These are phyloP conservation scores for Asterella californica DNA, from an alignment of 225 moss, liverwort and hornwort genomes.

Conservation along the genomic window DNA sequence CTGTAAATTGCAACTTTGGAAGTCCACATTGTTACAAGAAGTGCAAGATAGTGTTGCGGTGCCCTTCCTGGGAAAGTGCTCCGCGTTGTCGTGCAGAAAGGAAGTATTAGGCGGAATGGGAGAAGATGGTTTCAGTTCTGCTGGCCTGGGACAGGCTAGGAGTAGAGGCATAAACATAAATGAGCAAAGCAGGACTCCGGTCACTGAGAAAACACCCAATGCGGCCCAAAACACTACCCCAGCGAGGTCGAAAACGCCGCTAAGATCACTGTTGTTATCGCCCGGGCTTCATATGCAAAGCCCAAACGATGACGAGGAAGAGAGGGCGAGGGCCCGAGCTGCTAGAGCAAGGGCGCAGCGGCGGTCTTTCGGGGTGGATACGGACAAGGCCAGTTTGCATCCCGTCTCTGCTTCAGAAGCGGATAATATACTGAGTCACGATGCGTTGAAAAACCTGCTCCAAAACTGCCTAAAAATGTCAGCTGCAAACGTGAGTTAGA, in stretches of 20 bases:
- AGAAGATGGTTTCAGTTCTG: background rate
- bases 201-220: background rate
- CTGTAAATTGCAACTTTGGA: background rate
- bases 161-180: background rate
- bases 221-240: conserved; percentile 19
- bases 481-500: conserved; percentile 40
- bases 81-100: background rate
- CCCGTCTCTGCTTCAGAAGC: conserved; percentile 3
- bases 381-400: background rate
- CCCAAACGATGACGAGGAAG: conserved; percentile 43
- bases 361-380: conserved; percentile 20
- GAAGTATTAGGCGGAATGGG: background rate
- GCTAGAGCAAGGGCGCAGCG: conserved; percentile 33
- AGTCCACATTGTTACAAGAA: background rate
- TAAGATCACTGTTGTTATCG: conserved; percentile 21
- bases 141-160: background rate
- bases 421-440: conserved; percentile 31
- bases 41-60: background rate
- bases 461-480: conserved; percentile 48
- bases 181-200: conserved; percentile 9
- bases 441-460: conserved; percentile 29
- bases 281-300: conserved; percentile 26
- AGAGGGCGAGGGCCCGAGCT: conserved; percentile 38
- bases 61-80: background rate
- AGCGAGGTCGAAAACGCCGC: conserved; percentile 22